Base-by-base conservation (phyloP, 2,329 filamentous ascomycete species). In the Phyllosticta capitalensis region DNA sequence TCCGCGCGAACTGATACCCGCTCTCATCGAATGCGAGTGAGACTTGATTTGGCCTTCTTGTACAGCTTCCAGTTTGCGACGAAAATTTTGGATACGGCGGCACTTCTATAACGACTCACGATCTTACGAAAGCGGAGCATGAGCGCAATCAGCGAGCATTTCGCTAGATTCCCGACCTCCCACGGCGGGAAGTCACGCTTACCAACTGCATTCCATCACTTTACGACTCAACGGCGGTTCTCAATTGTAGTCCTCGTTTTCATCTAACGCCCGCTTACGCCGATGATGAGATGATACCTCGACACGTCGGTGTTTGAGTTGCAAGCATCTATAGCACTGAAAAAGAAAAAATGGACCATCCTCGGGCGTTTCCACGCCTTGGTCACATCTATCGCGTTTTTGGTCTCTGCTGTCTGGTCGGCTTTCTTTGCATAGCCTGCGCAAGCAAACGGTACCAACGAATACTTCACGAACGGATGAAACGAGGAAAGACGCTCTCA, bases 1-100 rank as follows among this genome's bases (percentile, higher is more conserved):
- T 96, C 74, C 90, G 92, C 67, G 89, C 92, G 69, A 95, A 95
- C 78, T 95, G 53, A 60, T 30, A 58, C 56, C 48, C 21, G 28
- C 56, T 58, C 28, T 50, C 3, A 52, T 52, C 20, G 28, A 45
- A 33, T 21, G n/a, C 20, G 30, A 58, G 56, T 52, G 50, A 45
- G 30, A 20, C 22, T 52, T 52, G 28, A 30, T 22, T 59, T 30
- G 56, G 50, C 52, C 56, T 54, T 59, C 38, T 45, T 59, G 56
- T 59, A 59, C 56, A 59, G 56, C 52, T 54, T 54, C 51, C 53
- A 59, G 56, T 58, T 58, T 58, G 56, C 56, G 49, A 58, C 30
- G 56, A 58, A 58, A 48, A 48, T 59, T 54, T 54, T 52, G 51
- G 56, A 51, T 59, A 54, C 38, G 56, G 56, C 56, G 56, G 56